Conservation (phyloP, 2,329 filamentous ascomycete species). For the Fusarium sarcochroum region DNA sequence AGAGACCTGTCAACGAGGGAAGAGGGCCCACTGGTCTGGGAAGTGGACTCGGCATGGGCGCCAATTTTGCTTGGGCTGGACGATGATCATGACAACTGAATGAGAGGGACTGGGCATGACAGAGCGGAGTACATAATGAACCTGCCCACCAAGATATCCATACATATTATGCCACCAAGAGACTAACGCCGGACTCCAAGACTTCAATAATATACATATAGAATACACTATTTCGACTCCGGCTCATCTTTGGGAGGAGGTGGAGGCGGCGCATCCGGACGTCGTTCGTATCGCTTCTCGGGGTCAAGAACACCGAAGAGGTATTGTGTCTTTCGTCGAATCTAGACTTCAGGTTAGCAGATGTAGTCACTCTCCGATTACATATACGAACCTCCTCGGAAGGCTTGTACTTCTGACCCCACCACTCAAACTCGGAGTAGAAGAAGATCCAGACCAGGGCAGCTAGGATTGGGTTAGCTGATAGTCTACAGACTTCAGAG, state of each 20-base stretch:
- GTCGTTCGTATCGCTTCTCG: conserved; percentile 60
- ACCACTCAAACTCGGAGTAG: conserved; percentile 62
- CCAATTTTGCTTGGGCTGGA: conserved; percentile 69
- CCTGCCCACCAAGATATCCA: conserved; percentile 42
- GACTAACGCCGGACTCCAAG: conserved; percentile 51
- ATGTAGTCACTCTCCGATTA: not conserved
- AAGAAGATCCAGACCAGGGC: conserved; percentile 58
- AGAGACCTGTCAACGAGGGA: conserved; percentile 82
- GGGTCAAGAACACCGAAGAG: conserved; percentile 59
- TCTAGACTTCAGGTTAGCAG: conserved; percentile 46
- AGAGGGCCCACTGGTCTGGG: conserved; percentile 60
- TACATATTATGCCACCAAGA: conserved; percentile 42
- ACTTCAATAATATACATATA: conserved; percentile 47
- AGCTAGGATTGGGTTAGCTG: conserved; percentile 46
- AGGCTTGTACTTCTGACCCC: conserved; percentile 59
- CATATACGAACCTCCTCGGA: conserved; percentile 56
- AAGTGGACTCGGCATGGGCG: conserved; percentile 68
- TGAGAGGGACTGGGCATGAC: conserved; percentile 10
- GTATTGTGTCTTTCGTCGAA: conserved; percentile 55
- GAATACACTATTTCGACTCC: conserved; percentile 48
- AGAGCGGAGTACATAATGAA: conserved; percentile 39
- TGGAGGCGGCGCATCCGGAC: conserved; percentile 55
- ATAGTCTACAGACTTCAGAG: not conserved
- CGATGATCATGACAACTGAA: conserved; percentile 46
- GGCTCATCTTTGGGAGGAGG: conserved; percentile 44